Conservation (phyloP, 202 grass and related monocot species). For the Bolboschoenoplectus hybrid region DNA sequence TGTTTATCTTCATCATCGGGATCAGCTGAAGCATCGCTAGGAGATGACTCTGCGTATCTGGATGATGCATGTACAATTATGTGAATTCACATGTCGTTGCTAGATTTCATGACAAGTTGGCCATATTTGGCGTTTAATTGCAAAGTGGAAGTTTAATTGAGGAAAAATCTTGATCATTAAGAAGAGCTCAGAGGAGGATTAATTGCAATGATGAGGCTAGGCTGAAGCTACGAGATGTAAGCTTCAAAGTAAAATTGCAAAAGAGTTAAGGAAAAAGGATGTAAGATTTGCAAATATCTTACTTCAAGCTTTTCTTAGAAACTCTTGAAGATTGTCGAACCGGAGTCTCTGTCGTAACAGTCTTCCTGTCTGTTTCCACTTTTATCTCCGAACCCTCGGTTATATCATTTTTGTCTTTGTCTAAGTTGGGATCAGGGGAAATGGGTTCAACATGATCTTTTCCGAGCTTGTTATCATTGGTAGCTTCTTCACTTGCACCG, state of each 20-base stretch:
- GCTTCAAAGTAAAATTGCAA: slow-evolving; percentile 19
- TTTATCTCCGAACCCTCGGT: slow-evolving; percentile 51
- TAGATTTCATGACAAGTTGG: background rate
- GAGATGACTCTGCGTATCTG: slow-evolving; percentile 63
- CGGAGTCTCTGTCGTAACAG: slow-evolving; percentile 44
- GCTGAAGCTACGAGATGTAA: slow-evolving; percentile 18
- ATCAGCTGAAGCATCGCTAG: slow-evolving; percentile 56
- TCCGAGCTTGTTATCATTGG: slow-evolving; percentile 37
- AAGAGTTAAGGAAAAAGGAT: background rate
- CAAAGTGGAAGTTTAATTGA: slow-evolving; percentile 1
- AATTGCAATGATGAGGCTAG: background rate
- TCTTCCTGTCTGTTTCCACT: slow-evolving; percentile 45
- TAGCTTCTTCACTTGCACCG: slow-evolving; percentile 56
- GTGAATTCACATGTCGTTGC: slow-evolving; percentile 28
- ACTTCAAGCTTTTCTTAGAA: slow-evolving; percentile 64
- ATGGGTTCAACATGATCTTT: slow-evolving; percentile 51
- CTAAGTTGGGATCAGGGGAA: slow-evolving; percentile 46
- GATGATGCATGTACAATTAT: slow-evolving; percentile 22
- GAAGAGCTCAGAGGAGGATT: background rate
- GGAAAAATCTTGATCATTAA: background rate
- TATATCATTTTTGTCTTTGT: slow-evolving; percentile 42
- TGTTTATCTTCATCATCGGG: slow-evolving; percentile 50
- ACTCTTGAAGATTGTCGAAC: slow-evolving; percentile 82
- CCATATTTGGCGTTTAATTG: slow-evolving; percentile 10
- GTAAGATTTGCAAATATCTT: slow-evolving; percentile 34